Base-by-base conservation (phyloP, 2,329 filamentous ascomycete genomes). In the Orbilia oligospora region DNA sequence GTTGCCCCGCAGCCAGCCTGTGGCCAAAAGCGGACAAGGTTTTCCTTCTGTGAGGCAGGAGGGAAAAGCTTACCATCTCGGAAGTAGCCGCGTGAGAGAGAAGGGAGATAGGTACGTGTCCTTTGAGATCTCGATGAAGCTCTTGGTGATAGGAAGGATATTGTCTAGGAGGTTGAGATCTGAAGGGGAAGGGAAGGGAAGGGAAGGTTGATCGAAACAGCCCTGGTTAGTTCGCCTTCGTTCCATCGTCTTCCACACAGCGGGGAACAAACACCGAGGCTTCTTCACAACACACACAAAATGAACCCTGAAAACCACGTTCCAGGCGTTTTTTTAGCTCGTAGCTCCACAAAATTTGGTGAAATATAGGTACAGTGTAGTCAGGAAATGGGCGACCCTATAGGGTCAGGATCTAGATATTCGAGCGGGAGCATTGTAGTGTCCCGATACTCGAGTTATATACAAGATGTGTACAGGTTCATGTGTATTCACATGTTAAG, bases 241-340 rank as follows among this genome's bases (percentile, higher is more conserved):
- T 73, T 73, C 70, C 71, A 69, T 75, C 71, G 36, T 30, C 63
- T 75, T 75, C 64, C 71, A 68, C 71, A 75, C 63, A 49, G 58
- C 55, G 53, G 70, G 71, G 46, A 75, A 63, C 51, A 75, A 75
- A 75, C 51, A 61, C 56, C 41, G 55, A 63, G 38, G 68, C 56
- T 51, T 38, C 46, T 49, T 38, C 46, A n/a, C 33, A 71, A 61
- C 61, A 71, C 68, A 71, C 41, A 46, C 20, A 24, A 14, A 27
- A 27, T 51, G 24, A 10, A 33, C 18, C 10, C 38, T 20, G 33
- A 22, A 58, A 33, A 58, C 33, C 24, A 58, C 36, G 56, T 24
- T 44, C 41, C 56, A 24, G 36, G 12, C 56, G 27, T 27, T 61
- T 41, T 41, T 41, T 44, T 61, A 44, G 36, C 36, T n/a, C 22